Evolutionary conservation across 2,329 filamentous ascomycete genomes (phyloP), one percentile per base, ranked within the genome.

Genomic region (Pochonia chlamydosporia): DNA sequence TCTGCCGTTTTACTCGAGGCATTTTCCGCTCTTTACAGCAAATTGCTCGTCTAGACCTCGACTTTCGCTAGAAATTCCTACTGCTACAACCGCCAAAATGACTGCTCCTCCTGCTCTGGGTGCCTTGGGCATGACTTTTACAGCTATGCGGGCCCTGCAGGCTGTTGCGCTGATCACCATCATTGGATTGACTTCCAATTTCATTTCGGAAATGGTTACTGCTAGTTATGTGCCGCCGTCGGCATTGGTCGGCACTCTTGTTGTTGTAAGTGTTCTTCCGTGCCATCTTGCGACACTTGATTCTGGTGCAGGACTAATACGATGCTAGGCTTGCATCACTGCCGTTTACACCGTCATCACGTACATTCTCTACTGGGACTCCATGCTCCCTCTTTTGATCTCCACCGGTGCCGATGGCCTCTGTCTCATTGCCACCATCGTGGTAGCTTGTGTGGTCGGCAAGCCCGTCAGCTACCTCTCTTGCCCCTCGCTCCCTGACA

Each of bases 121-220:
- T 58, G 85, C 85, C 63, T 71, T 93, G 55, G 89, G 87, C 64
- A 81, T 85, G 57, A 86, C 85, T 56, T 95, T 95, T 71, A 82
- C 87, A 49, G 72, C 82, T 55, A 79, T 85, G 55, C 84, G 91
- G 41, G 74, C 77, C 49, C 74, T 91, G 55, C 84, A 95, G 63
- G 75, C 81, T 50, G 68, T 86, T 52, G 81, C 80, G 23, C 84
- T 96, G 61, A 74, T 93, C 49, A 74, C 83, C 49, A 82, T 93
- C 55, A 85, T 95, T 54, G 89, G 89, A 40, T 80, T 96, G 64
- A 82, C 82, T 1, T 81, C 85, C 59, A 89, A 91, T 66, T 95
- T 96, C 67, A 84, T 95, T 59, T 76, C 82, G 21, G 77, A 87
- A 56, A 89, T 95, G 63, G 80, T 89, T 39, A 70, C 74, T 37